Percentiles rank a stretch among this genome's conserved stretches.
Conservation (phyloP, 345 rosid genomes). For the Syzygium grande region DNA sequence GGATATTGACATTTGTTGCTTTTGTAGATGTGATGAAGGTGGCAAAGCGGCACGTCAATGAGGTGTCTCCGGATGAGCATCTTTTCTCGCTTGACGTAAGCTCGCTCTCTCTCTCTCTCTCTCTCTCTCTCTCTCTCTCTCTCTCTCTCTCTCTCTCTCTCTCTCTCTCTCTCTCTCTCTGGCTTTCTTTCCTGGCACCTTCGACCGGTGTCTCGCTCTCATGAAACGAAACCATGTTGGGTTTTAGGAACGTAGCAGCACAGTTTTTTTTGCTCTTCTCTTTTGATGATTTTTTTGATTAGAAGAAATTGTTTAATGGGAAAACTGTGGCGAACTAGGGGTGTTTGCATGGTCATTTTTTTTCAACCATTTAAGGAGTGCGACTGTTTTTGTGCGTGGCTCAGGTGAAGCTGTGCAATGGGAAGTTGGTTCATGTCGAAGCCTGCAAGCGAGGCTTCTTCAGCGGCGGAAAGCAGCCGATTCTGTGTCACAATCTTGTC, state of each 20-base stretch:
- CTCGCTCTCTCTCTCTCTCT: not conserved
- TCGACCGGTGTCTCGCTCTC: not conserved
- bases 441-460: constrained; percentile 80
- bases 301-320: not conserved
- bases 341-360: not conserved
- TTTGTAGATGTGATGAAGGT: constrained; percentile 57
- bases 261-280: not conserved
- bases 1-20: not conserved
- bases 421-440: constrained; percentile 82
- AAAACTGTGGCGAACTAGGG: not conserved
- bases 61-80: constrained; percentile 60
- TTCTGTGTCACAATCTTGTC: constrained; percentile 76
- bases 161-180: not conserved
- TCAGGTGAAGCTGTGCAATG: constrained; percentile 94
- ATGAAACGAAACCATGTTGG: not conserved
- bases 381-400: not conserved
- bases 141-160: not conserved
- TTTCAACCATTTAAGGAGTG: not conserved
- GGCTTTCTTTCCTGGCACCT: not conserved
- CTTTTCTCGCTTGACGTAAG: constrained; percentile 83
- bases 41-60: constrained; percentile 45
- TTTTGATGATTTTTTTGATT: not conserved
- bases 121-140: not conserved
- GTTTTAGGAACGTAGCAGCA: not conserved
- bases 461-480: constrained; percentile 64